Percentiles rank a stretch among this genome's conserved stretches.
Conservation (phyloP, 768 basidiomycete species). For the Pisolithus microcarpus region DNA sequence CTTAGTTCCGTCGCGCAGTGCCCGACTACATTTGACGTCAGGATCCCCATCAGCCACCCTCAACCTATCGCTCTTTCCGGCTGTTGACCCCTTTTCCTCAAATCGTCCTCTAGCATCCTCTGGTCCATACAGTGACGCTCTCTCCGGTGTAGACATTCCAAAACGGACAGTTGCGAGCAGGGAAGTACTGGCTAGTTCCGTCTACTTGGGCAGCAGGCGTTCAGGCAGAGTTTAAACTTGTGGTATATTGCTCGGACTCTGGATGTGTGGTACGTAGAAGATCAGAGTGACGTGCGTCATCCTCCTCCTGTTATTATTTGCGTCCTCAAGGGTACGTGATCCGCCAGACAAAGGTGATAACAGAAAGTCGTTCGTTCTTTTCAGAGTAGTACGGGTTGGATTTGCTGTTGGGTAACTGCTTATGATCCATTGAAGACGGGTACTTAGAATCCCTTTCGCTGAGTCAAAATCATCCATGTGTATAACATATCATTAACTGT, state of each 20-base stretch:
- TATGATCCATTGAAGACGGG: conserved; percentile 82
- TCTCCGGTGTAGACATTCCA: conserved; percentile 64
- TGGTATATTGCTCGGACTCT: conserved; percentile 47
- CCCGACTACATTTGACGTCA: conserved; percentile 59
- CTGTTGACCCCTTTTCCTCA: conserved; percentile 12
- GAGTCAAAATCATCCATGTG: background rate
- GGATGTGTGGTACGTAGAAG: conserved; percentile 17
- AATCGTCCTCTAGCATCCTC: conserved; percentile 54
- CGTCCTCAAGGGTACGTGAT: background rate
- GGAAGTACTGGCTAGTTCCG: conserved; percentile 67
- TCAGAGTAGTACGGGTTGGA: conserved; percentile 76
- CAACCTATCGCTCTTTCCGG: conserved; percentile 54
- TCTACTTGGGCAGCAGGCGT: conserved; percentile 65
- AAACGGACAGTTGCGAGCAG: conserved; percentile 42
- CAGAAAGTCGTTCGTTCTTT: conserved; percentile 68
- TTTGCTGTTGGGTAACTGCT: conserved; percentile 68
- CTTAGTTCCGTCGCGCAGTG: conserved; percentile 30
- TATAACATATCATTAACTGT: background rate
- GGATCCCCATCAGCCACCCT: conserved; percentile 39
- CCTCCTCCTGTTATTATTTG: background rate
- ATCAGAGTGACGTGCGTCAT: background rate
- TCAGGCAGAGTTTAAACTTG: conserved; percentile 48
- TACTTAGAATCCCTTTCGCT: conserved; percentile 61
- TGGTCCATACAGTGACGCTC: conserved; percentile 70
- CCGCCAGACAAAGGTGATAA: conserved; percentile 33